A percentile compares a stretch with the other conserved stretches of the same genome.
Evolutionary conservation across 768 basidiomycete genomes (phyloP).

Genomic region (Zangia roseola): DNA sequence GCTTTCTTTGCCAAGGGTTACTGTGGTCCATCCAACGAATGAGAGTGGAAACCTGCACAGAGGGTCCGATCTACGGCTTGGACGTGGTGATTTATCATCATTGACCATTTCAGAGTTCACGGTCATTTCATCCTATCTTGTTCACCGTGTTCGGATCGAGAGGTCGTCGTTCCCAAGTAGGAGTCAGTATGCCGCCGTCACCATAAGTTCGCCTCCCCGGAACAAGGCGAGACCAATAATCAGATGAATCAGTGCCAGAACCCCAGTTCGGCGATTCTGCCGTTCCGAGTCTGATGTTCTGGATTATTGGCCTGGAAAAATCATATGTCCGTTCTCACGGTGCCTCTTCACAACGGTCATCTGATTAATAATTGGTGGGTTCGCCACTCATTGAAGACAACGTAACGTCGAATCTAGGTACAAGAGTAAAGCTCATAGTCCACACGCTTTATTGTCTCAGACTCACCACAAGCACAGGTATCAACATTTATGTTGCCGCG

Average conservation of each 20-base stretch:
- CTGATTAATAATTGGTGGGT: too few species aligned
- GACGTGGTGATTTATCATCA: neutral
- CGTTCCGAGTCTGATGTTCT: too few species aligned
- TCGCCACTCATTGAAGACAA: too few species aligned
- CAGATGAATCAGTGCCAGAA: neutral
- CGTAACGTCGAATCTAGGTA: too few species aligned
- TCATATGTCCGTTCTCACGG: too few species aligned
- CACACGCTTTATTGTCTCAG: too few species aligned
- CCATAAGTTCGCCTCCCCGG: conserved; percentile 8
- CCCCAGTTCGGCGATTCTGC: too few species aligned
- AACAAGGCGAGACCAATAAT: conserved; percentile 7
- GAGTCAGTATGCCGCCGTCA: conserved; percentile 3
- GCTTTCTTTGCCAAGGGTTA: conserved; percentile 9
- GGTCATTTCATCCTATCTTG: conserved; percentile 10
- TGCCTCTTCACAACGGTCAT: too few species aligned
- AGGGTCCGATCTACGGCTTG: neutral
- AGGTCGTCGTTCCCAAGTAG: conserved; percentile 11
- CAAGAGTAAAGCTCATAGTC: too few species aligned
- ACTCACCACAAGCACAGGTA: too few species aligned
- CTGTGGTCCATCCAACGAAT: neutral
- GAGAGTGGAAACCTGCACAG: neutral
- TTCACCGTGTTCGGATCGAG: conserved; percentile 8
- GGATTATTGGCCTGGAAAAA: too few species aligned
- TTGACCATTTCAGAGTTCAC: neutral
- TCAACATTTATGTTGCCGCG: too few species aligned